Percentiles rank a stretch among this genome's conserved stretches.
Conservation (phyloP, 2,329 filamentous ascomycete genomes). For the Fusarium sp. region DNA sequence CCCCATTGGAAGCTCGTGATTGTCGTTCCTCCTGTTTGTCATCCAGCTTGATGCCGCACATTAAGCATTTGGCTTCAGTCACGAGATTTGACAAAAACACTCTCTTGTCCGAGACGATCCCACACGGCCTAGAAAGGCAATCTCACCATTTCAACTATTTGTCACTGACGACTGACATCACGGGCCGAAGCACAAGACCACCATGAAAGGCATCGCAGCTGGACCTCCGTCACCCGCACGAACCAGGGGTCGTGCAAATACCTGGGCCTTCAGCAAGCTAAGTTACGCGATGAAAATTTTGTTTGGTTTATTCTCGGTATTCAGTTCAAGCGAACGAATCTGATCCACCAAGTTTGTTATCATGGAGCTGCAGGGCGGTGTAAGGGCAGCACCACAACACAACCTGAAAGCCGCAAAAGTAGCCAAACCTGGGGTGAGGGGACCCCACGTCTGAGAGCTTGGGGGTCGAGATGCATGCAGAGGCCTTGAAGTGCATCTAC, state of each 20-base stretch:
- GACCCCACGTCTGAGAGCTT: slow-evolving; percentile 34
- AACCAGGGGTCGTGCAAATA: slow-evolving; percentile 50
- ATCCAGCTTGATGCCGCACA: not conserved
- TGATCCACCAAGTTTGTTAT: slow-evolving; percentile 30
- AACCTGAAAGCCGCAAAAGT: slow-evolving; percentile 1
- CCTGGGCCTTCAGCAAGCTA: slow-evolving; percentile 57
- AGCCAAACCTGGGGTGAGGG: slow-evolving; percentile 25
- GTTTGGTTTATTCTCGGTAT: slow-evolving; percentile 13
- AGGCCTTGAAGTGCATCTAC: not conserved
- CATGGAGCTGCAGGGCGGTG: slow-evolving; percentile 42
- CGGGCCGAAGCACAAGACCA: slow-evolving; percentile 5
- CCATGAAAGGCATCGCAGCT: slow-evolving; percentile 51
- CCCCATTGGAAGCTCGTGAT: slow-evolving; percentile 4
- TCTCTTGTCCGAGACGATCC: not conserved
- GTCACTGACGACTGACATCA: slow-evolving; percentile 9
- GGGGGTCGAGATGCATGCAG: not conserved
- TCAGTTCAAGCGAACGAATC: slow-evolving; percentile 41
- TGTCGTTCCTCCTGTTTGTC: not conserved
- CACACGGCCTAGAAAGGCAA: not conserved
- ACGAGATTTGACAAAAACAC: not conserved
- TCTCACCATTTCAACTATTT: slow-evolving; percentile 14
- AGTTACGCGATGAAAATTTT: slow-evolving; percentile 44
- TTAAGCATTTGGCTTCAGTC: not conserved
- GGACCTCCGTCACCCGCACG: slow-evolving; percentile 48
- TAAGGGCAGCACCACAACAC: slow-evolving; percentile 25